Percentiles rank a stretch among this genome's conserved stretches.
phyloP scores from a whole-genome alignment of 768 basidiomycete genomes.

The Fomitopsis serialis region DNA sequence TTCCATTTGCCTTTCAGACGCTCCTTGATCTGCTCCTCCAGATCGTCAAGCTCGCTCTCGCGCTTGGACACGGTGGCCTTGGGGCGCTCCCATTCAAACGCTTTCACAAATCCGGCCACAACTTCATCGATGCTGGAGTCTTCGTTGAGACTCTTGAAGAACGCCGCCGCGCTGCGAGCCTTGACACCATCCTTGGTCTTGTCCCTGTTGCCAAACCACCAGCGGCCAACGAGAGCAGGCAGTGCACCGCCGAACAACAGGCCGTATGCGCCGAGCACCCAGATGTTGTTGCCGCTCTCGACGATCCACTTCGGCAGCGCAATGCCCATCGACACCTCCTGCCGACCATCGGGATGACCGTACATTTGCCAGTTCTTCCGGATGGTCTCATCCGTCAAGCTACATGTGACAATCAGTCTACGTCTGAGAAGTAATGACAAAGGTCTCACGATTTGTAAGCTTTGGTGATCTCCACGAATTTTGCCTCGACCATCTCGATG shows the following conservation, averaged over 20 bases:
- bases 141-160: conserved; percentile 86
- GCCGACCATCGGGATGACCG: conserved; percentile 96
- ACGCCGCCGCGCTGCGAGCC: conserved; percentile 72
- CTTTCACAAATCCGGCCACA: conserved; percentile 61
- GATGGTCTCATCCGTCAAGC: conserved; percentile 88
- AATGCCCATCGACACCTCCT: conserved; percentile 90
- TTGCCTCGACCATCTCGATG: conserved; percentile 75
- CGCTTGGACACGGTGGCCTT: conserved; percentile 20
- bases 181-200: conserved; percentile 92
- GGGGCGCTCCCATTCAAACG: conserved; percentile 54
- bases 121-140: conserved; percentile 70
- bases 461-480: conserved; percentile 92
- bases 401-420: conserved; percentile 22
- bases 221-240: conserved; percentile 83
- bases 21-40: conserved; percentile 47
- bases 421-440: background rate
- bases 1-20: conserved; percentile 51
- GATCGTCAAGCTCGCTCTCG: conserved; percentile 32
- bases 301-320: conserved; percentile 93
- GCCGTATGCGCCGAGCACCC: conserved; percentile 86
- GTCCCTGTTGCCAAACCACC: conserved; percentile 94
- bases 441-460: conserved; percentile 82
- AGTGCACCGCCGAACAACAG: conserved; percentile 83
- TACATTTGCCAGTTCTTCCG: conserved; percentile 86
- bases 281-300: conserved; percentile 85